Base-by-base conservation (phyloP, 2,329 filamentous ascomycete genomes). In the Exserohilum rostratum region DNA sequence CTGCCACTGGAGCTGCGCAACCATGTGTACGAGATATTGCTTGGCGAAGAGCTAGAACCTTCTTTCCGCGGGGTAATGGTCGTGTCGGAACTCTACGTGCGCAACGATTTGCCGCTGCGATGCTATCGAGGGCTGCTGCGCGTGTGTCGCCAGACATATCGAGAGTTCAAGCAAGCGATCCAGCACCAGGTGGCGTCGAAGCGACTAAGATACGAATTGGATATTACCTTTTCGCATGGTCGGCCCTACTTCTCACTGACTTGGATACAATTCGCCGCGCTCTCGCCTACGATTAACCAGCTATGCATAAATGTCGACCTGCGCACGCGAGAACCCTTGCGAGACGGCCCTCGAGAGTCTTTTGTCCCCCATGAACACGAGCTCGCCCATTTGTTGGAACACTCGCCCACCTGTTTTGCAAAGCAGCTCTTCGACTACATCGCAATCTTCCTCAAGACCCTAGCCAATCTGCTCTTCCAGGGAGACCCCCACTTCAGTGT, bases 371-470 rank as follows among this genome's bases (percentile, higher is more conserved):
- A 65, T 34, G 63, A 70, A 13, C 62, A 66, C 15, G 66, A 69
- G 42, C 40, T 71, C 18, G 59, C 56, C 6, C 60, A 66, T 44
- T 49, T 72, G 10, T 51, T 71, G 5, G 68, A 69, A 30, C 61
- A 71, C 40, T 55, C 60, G 5, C 61, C 66, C 0, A 50, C 65
- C 18, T 67, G 62, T 38, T 71, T 72, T 40, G 69, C 68, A 1
- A 58, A 58, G 31, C 67, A 70, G 30, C 52, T 72, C 3, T 72
- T 72, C 52, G 66, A 71, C 37, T 72, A 72, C 54, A 65, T 70
- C 37, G 66, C 68, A 3, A 70, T 71, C 17, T 55, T 72, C 10
- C 57, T 72, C 17, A 70, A 69, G 46, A 61, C 67, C 1, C 50
- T 71, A 0, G 67, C 67, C 5, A 67, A 64, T 15, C 55, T 72